phyloP scores from a whole-genome alignment of 139 green algal species.

The Parachlorella kessleri region DNA sequence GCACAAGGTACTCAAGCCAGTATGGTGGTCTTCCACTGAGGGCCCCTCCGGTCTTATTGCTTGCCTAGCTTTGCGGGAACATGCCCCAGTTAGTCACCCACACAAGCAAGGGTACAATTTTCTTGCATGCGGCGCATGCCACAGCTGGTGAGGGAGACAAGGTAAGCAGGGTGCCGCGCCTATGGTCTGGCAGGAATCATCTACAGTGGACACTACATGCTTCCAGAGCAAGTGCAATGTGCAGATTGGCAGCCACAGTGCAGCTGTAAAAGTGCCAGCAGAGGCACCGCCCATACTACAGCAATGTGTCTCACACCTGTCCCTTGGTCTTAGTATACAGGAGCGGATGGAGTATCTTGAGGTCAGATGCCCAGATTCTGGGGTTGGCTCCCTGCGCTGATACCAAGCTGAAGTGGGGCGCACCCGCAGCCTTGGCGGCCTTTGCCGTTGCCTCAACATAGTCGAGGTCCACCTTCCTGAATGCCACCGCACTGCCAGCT shows the following conservation, averaged over 20 bases:
- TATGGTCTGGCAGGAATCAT: no score
- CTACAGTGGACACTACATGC: no score
- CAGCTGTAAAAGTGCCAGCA: background rate
- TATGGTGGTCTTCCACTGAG: background rate
- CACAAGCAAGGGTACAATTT: no score
- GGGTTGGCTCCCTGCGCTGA: conserved; percentile 31
- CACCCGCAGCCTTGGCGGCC: conserved; percentile 47
- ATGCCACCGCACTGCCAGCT: conserved; percentile 58
- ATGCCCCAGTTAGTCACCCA: background rate
- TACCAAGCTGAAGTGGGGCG: conserved; percentile 38
- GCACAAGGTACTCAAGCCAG: background rate
- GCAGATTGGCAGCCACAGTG: no score
- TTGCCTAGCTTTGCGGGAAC: background rate
- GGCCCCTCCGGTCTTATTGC: background rate
- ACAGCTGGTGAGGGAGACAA: no score
- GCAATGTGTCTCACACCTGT: no score
- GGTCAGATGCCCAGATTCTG: conserved; percentile 13
- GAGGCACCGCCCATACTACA: background rate
- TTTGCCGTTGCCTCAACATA: conserved; percentile 53
- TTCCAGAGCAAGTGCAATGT: no score
- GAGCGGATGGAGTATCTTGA: conserved; percentile 36
- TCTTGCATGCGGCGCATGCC: no score
- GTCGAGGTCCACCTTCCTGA: conserved; percentile 61
- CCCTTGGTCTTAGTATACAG: conserved; percentile 41
- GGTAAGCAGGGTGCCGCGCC: no score